Evolutionary conservation across 495 filamentous ascomycete genomes (phyloP), one percentile per base, ranked within the genome.

Genomic region (Neurospora sp.): DNA sequence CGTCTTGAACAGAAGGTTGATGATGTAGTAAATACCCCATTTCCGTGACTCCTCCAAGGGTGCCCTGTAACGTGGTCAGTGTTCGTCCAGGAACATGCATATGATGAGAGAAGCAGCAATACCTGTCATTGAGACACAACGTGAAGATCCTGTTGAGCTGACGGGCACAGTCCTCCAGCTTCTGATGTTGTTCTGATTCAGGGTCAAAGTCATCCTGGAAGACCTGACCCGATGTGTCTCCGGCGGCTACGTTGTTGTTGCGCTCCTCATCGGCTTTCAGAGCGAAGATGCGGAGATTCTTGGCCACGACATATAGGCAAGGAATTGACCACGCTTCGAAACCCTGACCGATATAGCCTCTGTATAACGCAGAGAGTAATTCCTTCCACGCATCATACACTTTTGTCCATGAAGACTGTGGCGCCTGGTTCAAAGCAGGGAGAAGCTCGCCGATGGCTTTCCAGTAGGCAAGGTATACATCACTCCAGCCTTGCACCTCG

Each of bases 1-100:
- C 7, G 94, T 98, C 82, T 98, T 98, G 88, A 99, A 98, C 10
- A 97, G 84, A 1, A 98, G 88, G 77, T 97, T 98, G 73, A 92
- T 92, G 45, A 91, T 93, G 80, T 94, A 92, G 83, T 98, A 99
- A 54, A 95, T 89, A 0, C 93, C 96, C 96, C 96, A 98, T 87
- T 98, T 99, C 8, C 96, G 89, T 0, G 95, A 97, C 62, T 96
- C 91, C 78, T 95, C 91, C 34, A 97, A 83, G 8, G 93, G 89
- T 21, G 93, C 91, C 73, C 95, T 98, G 72, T 24, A 9, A 69
- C 0, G 38, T 31, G 34, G 71, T 81, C 70, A 78, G 79, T 59
- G 10, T 45, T 1, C 13, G 3, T 5, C 24, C 17, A 0, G 11
- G 8, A 45, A 5, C 5, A 24, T 28, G 42, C 39, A 24, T 39